These are phyloP conservation scores for Fusarium poae DNA, from an alignment of 2,329 filamentous ascomycete genomes.

Conservation along the genomic window DNA sequence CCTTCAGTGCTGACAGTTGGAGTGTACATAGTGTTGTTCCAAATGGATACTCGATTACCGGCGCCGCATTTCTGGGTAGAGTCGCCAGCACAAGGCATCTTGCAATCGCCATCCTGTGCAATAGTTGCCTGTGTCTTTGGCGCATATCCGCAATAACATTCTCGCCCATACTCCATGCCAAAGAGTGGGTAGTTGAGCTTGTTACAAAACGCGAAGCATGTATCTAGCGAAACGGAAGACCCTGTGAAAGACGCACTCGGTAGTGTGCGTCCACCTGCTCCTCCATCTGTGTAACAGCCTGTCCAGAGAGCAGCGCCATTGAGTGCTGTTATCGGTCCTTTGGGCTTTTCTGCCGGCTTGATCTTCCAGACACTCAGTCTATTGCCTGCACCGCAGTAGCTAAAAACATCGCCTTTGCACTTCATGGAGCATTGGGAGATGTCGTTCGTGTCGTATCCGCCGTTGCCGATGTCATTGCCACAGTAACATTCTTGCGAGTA, in stretches of 20 bases:
- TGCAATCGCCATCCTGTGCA: slow-evolving; percentile 38
- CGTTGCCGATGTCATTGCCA: slow-evolving; percentile 41
- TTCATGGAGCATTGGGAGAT: slow-evolving; percentile 47
- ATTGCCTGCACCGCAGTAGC: slow-evolving; percentile 46
- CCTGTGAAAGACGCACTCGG: slow-evolving; percentile 37
- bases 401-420: slow-evolving; percentile 44
- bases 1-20: neutral
- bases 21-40: slow-evolving; percentile 38
- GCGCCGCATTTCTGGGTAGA: slow-evolving; percentile 38
- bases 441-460: slow-evolving; percentile 30
- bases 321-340: slow-evolving; percentile 28
- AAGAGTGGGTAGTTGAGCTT: slow-evolving; percentile 43
- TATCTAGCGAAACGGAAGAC: slow-evolving; percentile 38
- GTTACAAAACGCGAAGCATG: slow-evolving; percentile 40
- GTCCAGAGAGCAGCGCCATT: slow-evolving; percentile 29
- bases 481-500: slow-evolving; percentile 54
- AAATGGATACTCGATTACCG: slow-evolving; percentile 40
- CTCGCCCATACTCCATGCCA: slow-evolving; percentile 43
- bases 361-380: slow-evolving; percentile 44
- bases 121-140: slow-evolving; percentile 37
- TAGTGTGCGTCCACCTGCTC: slow-evolving; percentile 39
- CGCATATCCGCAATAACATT: slow-evolving; percentile 42
- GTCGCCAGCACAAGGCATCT: slow-evolving; percentile 36
- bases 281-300: slow-evolving; percentile 45
- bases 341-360: slow-evolving; percentile 27